Percentiles rank a stretch among this genome's conserved stretches.
These are phyloP conservation scores for Leccinellum albellum DNA, from an alignment of 768 basidiomycete genomes.

Conservation along the genomic window DNA sequence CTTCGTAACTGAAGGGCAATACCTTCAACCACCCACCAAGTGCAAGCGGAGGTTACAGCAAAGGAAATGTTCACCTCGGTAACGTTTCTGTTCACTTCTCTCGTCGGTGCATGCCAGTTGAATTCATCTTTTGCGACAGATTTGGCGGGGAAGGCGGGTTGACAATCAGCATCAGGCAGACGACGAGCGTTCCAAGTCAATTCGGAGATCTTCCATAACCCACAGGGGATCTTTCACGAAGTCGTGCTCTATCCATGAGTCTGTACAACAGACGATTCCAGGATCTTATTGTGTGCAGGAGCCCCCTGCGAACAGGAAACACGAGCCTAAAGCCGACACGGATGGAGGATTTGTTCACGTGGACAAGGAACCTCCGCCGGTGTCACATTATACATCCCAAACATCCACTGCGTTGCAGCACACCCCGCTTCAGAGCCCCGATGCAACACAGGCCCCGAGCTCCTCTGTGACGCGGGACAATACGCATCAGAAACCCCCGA, in stretches of 20 bases:
- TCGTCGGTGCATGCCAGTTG: background rate
- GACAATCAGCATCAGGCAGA: background rate
- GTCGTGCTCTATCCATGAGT: background rate
- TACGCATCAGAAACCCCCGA: too few relatives aligned
- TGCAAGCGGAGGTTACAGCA: background rate
- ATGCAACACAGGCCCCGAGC: too few relatives aligned
- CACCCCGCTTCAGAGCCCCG: too few relatives aligned
- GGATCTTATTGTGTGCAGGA: too few relatives aligned
- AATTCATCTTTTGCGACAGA: background rate
- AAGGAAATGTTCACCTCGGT: background rate
- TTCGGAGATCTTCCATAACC: background rate
- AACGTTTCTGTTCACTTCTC: too few relatives aligned
- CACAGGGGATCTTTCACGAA: background rate
- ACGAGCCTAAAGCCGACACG: background rate
- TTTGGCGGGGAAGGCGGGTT: too few relatives aligned
- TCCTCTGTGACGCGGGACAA: too few relatives aligned
- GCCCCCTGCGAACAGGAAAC: too few relatives aligned
- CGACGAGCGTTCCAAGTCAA: background rate
- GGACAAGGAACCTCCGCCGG: background rate
- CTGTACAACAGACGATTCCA: background rate
- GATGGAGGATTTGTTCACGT: background rate
- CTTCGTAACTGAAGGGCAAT: background rate
- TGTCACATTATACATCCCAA: too few relatives aligned
- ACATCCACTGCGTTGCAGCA: too few relatives aligned
- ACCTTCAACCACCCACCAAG: background rate